Conservation (phyloP, 768 basidiomycete genomes). For the Obba rivulosa region DNA sequence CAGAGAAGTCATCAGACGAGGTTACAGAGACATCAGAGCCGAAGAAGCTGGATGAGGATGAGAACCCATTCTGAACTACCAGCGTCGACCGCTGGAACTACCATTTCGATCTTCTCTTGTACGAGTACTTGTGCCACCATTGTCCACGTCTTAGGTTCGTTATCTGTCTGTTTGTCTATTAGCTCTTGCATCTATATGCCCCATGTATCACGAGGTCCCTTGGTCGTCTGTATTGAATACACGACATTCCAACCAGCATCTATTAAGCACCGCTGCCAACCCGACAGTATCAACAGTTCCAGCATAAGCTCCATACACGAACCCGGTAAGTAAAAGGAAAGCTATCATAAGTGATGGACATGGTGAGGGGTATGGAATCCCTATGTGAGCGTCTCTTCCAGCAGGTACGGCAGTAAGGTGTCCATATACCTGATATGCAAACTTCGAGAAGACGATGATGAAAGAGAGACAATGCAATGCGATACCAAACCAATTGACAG, state of each 20-base stretch:
- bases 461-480: neutral
- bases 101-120: conserved; percentile 2
- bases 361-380: too few relatives aligned
- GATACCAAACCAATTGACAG: neutral
- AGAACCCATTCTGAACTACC: conserved; percentile 64
- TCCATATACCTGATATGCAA: too few relatives aligned
- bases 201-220: neutral
- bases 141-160: neutral
- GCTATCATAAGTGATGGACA: too few relatives aligned
- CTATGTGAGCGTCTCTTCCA: too few relatives aligned
- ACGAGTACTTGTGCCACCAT: conserved; percentile 1
- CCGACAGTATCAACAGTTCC: too few relatives aligned
- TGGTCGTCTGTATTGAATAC: neutral
- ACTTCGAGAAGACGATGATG: neutral
- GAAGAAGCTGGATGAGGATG: conserved; percentile 43
- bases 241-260: neutral
- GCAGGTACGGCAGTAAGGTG: too few relatives aligned
- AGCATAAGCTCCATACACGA: too few relatives aligned
- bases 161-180: conserved; percentile 8
- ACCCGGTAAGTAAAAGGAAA: too few relatives aligned
- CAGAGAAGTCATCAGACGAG: conserved; percentile 29
- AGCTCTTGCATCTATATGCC: neutral
- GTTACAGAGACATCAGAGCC: conserved; percentile 23
- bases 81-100: neutral
- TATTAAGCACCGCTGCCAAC: neutral